These are phyloP conservation scores for Brassica hybrid DNA, from an alignment of 441 rosid genomes.

Conservation along the genomic window DNA sequence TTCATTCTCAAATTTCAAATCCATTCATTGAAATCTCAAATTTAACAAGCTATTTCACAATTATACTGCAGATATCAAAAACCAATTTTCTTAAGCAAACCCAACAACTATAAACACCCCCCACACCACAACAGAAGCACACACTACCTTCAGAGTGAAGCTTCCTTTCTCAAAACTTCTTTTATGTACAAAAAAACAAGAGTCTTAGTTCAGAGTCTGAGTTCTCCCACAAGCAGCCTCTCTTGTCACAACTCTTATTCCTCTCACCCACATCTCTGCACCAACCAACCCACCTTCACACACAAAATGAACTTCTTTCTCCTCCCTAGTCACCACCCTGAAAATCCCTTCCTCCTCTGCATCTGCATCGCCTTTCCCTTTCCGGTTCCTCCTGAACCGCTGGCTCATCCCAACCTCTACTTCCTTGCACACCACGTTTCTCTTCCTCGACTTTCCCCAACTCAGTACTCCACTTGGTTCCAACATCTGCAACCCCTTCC, in stretches of 20 bases:
- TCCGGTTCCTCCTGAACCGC: conserved; percentile 55
- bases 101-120: conserved; percentile 40
- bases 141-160: conserved; percentile 26
- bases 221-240: conserved; percentile 49
- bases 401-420: conserved; percentile 69
- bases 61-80: conserved; percentile 30
- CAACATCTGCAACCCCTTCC: conserved; percentile 64
- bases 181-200: conserved; percentile 32
- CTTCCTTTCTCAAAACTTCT: conserved; percentile 38
- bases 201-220: conserved; percentile 31
- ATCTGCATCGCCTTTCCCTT: conserved; percentile 48
- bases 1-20: conserved; percentile 26
- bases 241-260: conserved; percentile 77
- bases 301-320: conserved; percentile 81
- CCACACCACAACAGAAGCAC: conserved; percentile 23
- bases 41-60: conserved; percentile 24
- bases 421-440: conserved; percentile 71
- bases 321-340: conserved; percentile 67
- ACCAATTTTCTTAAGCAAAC: conserved; percentile 29
- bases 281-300: conserved; percentile 79
- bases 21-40: background rate
- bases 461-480: conserved; percentile 58
- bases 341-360: conserved; percentile 67
- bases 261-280: conserved; percentile 94
- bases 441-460: conserved; percentile 82